phyloP scores from a whole-genome alignment of 108 stramenopile species.

The Aurantiochytrium sp. region DNA sequence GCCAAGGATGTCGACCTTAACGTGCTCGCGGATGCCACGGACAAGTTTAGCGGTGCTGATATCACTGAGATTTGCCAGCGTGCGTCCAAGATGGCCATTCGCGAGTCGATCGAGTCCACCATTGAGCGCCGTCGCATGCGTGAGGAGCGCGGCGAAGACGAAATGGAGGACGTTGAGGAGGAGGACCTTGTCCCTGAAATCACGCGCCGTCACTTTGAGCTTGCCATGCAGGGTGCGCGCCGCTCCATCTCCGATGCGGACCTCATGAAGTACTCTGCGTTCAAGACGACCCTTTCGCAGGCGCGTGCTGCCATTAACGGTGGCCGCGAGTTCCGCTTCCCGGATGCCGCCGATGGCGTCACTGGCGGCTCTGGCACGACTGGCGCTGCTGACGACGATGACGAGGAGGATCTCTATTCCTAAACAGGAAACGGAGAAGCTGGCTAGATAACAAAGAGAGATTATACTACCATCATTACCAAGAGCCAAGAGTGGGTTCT shows the following conservation, averaged over 20 bases:
- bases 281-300: slow-evolving; percentile 90
- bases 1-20: slow-evolving; percentile 92
- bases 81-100: slow-evolving; percentile 96
- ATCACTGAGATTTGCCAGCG: slow-evolving; percentile 99
- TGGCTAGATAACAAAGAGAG: not conserved
- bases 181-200: slow-evolving; percentile 96
- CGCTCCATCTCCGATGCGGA: slow-evolving; percentile 94
- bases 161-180: slow-evolving; percentile 45
- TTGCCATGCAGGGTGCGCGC: slow-evolving; percentile 88
- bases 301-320: slow-evolving; percentile 71
- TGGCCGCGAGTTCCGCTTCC: slow-evolving; percentile 81
- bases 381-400: slow-evolving; percentile 53
- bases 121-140: slow-evolving; percentile 87
- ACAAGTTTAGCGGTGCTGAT: slow-evolving; percentile 99
- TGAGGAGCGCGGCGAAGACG: slow-evolving; percentile 77
- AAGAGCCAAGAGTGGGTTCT: too few species aligned
- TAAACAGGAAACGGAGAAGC: not conserved
- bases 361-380: slow-evolving; percentile 31
- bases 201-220: slow-evolving; percentile 88
- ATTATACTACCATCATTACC: too few species aligned
- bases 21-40: slow-evolving; percentile 91
- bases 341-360: slow-evolving; percentile 44
- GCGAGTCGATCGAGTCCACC: slow-evolving; percentile 92
- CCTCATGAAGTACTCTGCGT: slow-evolving; percentile 95
- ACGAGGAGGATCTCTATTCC: slow-evolving; percentile 83